These are phyloP conservation scores for Megacollybia platyphylla DNA, from an alignment of 1,284 basidiomycete species.

Conservation along the genomic window DNA sequence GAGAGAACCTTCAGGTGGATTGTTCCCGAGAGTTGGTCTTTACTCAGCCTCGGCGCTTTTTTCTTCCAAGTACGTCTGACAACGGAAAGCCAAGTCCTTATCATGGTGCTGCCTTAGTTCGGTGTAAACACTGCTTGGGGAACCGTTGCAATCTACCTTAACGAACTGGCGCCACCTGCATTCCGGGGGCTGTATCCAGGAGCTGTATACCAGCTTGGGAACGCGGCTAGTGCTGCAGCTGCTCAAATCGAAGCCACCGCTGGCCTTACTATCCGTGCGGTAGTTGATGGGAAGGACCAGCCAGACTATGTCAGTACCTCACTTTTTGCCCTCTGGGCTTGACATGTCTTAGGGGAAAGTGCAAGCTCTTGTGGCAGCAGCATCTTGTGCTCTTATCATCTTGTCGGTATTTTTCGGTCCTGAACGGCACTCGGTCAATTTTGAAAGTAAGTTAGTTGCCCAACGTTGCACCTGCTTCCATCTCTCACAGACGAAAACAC, in stretches of 20 bases:
- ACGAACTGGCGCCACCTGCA: slow-evolving; percentile 83
- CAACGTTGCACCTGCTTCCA: background rate
- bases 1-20: slow-evolving; percentile 40
- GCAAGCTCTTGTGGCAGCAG: slow-evolving; percentile 9
- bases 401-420: slow-evolving; percentile 6
- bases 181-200: slow-evolving; percentile 92
- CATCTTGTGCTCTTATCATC: slow-evolving; percentile 7
- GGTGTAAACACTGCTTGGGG: slow-evolving; percentile 81
- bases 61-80: slow-evolving; percentile 36
- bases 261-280: slow-evolving; percentile 5
- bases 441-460: background rate
- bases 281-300: slow-evolving; percentile 6
- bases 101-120: slow-evolving; percentile 18
- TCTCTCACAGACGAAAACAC: too few species aligned
- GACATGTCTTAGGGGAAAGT: slow-evolving; percentile 5
- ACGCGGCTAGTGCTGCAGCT: slow-evolving; percentile 82
- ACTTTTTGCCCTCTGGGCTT: background rate
- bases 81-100: background rate
- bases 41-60: slow-evolving; percentile 69
- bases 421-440: slow-evolving; percentile 2
- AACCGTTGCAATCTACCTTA: slow-evolving; percentile 34
- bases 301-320: slow-evolving; percentile 7
- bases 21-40: slow-evolving; percentile 52
- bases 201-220: slow-evolving; percentile 81
- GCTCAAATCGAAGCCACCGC: slow-evolving; percentile 69